Evolutionary conservation across 768 basidiomycete species (phyloP).

Genomic region (Termitomyces eurrhizus): DNA sequence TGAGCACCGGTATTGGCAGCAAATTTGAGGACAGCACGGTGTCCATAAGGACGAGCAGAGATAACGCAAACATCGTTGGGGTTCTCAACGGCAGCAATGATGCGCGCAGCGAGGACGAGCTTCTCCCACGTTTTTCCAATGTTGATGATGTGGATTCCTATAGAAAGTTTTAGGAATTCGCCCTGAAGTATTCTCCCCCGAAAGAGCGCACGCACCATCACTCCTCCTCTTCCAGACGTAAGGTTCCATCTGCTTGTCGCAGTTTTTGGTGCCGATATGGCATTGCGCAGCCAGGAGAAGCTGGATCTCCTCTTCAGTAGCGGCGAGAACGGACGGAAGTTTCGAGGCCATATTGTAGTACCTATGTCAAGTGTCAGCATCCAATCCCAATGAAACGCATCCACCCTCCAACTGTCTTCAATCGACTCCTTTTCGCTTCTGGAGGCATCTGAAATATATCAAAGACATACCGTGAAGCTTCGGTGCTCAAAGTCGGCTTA

Average conservation of each 20-base stretch:
- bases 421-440: constrained; percentile 29
- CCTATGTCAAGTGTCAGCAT: constrained; percentile 33
- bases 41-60: constrained; percentile 97
- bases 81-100: constrained; percentile 97
- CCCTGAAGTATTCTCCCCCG: background rate
- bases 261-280: constrained; percentile 98
- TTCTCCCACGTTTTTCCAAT: constrained; percentile 99
- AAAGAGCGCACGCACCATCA: constrained; percentile 79
- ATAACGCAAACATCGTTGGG: constrained; percentile 98
- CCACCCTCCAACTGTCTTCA: constrained; percentile 35
- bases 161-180: constrained; percentile 10
- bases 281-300: constrained; percentile 92
- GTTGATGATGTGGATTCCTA: constrained; percentile 96
- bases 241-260: constrained; percentile 98
- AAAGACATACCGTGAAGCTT: constrained; percentile 43
- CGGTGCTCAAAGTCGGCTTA: constrained; percentile 37
- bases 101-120: constrained; percentile 94
- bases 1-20: constrained; percentile 98
- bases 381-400: constrained; percentile 30
- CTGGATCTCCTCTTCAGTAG: constrained; percentile 97
- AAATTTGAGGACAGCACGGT: constrained; percentile 98
- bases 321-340: constrained; percentile 88
- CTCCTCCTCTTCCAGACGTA: constrained; percentile 97
- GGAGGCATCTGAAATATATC: constrained; percentile 12
- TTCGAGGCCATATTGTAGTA: constrained; percentile 68